These are phyloP conservation scores for Ophiognomonia clavigignenti-juglandacearum DNA, from an alignment of 2,329 filamentous ascomycete species.

Conservation along the genomic window DNA sequence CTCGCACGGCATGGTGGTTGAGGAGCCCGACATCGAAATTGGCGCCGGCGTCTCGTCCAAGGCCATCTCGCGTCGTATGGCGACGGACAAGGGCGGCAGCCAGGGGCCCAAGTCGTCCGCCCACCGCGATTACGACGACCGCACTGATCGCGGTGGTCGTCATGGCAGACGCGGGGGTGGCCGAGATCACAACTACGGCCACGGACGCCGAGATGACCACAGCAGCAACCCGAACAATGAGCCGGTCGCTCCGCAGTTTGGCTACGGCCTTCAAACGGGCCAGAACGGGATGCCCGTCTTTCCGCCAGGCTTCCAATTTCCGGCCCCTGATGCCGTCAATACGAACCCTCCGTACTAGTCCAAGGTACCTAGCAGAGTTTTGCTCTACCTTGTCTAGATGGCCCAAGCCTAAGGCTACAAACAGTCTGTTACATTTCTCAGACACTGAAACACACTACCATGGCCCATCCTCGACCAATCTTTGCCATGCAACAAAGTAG, in stretches of 20 bases:
- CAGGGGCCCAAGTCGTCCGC: conserved; percentile 61
- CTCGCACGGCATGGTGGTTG: conserved; percentile 79
- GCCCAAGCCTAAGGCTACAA: too few species aligned
- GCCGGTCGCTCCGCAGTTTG: conserved; percentile 31
- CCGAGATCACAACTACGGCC: conserved; percentile 18
- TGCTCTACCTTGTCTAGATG: too few species aligned
- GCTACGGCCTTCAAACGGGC: conserved; percentile 38
- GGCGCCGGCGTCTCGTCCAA: conserved; percentile 96
- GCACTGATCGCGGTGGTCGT: conserved; percentile 16
- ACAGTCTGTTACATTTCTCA: too few species aligned
- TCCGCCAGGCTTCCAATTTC: conserved; percentile 40
- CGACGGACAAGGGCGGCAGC: conserved; percentile 61
- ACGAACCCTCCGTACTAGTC: conserved; percentile 15
- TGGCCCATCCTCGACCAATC: too few species aligned
- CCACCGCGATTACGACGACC: conserved; percentile 25
- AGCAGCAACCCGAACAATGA: conserved; percentile 20
- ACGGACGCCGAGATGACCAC: conserved; percentile 24
- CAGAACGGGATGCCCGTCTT: conserved; percentile 47
- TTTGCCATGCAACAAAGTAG: too few species aligned
- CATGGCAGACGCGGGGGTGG: conserved; percentile 17
- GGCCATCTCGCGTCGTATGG: conserved; percentile 66
- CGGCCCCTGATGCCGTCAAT: conserved; percentile 13
- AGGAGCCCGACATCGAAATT: conserved; percentile 98
- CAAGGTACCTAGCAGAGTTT: too few species aligned
- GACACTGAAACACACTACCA: too few species aligned